A percentile compares a stretch with the other conserved stretches of the same genome.
Conservation (phyloP, 441 rosid species). For the Mallotus japonicus region DNA sequence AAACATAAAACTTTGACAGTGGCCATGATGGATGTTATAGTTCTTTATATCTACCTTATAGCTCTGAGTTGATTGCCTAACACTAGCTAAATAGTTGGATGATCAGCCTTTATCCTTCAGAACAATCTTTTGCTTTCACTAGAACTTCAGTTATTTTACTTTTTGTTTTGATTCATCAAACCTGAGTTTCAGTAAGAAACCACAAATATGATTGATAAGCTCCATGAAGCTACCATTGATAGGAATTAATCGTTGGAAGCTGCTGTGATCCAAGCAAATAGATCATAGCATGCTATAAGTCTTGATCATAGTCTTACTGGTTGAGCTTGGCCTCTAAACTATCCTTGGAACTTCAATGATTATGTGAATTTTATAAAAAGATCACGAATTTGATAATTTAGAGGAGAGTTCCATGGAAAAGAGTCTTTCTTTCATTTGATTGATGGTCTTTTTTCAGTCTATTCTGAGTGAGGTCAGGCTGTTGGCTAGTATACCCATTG, state of each 20-base stretch:
- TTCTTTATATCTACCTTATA: background rate
- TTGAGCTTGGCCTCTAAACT: constrained; percentile 1
- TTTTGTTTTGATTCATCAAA: background rate
- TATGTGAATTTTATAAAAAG: background rate
- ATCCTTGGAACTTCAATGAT: background rate
- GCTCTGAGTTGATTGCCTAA: background rate
- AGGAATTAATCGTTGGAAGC: background rate
- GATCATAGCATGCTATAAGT: background rate
- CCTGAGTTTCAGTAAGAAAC: background rate
- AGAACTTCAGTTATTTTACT: background rate
- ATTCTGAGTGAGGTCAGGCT: background rate
- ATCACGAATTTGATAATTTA: background rate
- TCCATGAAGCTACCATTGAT: background rate
- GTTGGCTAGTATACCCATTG: background rate
- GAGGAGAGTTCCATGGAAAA: background rate
- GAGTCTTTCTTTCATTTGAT: background rate
- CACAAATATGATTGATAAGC: background rate
- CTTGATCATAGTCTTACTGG: background rate
- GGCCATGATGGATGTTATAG: background rate
- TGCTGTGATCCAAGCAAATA: background rate
- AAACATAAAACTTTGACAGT: background rate
- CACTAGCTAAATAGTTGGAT: background rate
- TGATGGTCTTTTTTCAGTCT: background rate
- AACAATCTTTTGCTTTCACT: background rate
- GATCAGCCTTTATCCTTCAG: background rate